phyloP scores from a whole-genome alignment of 2,329 filamentous ascomycete species.

The Colletotrichum truncatum region DNA sequence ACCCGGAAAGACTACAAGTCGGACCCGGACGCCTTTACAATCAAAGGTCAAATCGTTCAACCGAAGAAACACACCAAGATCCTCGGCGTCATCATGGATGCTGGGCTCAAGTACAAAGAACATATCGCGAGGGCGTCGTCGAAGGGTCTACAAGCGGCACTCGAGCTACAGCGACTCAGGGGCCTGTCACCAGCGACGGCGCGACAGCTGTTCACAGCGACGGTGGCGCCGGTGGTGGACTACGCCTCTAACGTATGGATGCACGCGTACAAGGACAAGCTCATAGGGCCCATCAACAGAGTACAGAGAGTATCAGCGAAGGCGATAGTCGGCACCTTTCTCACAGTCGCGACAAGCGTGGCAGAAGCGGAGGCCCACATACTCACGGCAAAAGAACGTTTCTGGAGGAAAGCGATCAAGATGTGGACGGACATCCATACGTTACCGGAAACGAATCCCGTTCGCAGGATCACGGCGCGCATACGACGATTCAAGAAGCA shows the following conservation, averaged over 20 bases:
- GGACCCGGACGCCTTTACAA: slow-evolving; percentile 23
- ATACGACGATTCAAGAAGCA: too few relatives aligned
- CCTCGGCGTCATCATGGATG: slow-evolving; percentile 12
- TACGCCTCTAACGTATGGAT: background rate
- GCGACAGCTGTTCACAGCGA: slow-evolving; percentile 4
- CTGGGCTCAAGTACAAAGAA: slow-evolving; percentile 20
- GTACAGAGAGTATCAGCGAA: background rate
- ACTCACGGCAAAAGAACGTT: background rate
- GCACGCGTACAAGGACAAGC: background rate
- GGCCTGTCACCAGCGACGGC: slow-evolving; percentile 14
- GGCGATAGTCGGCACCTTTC: slow-evolving; percentile 1
- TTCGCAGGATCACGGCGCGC: background rate
- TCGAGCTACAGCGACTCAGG: slow-evolving; percentile 21
- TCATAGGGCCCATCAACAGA: background rate
- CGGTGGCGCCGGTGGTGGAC: background rate
- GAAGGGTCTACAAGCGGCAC: slow-evolving; percentile 26
- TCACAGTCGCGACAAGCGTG: background rate
- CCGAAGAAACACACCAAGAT: background rate
- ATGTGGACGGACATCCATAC: background rate
- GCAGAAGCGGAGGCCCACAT: slow-evolving; percentile 18
- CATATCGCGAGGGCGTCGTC: slow-evolving; percentile 21
- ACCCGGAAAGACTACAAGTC: slow-evolving; percentile 10
- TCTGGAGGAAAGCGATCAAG: background rate
- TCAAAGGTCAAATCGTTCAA: background rate
- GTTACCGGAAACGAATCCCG: background rate